Conservation (phyloP, 2,329 filamentous ascomycete species). For the Tolypocladium cylindrosporum region DNA sequence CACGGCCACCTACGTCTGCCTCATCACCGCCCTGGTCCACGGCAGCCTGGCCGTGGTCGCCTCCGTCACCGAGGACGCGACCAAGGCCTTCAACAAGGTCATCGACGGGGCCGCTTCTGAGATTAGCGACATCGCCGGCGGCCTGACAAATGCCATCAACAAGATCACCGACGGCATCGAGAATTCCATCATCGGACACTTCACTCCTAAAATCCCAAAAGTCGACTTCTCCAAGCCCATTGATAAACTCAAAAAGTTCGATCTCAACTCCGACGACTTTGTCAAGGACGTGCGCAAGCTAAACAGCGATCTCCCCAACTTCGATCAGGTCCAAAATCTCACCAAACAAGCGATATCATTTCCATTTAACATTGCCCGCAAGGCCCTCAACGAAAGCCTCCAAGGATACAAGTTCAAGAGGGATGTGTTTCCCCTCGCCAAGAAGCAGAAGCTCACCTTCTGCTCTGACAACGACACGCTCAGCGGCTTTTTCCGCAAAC, state of each 20-base stretch:
- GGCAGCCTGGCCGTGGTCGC: slow-evolving; percentile 64
- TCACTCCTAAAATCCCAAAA: slow-evolving; percentile 30
- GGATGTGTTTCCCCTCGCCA: slow-evolving; percentile 68
- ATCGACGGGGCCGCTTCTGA: slow-evolving; percentile 45
- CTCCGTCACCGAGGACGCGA: slow-evolving; percentile 40
- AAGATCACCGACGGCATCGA: slow-evolving; percentile 34
- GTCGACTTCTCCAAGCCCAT: slow-evolving; percentile 59
- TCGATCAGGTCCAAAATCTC: slow-evolving; percentile 73
- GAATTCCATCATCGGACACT: slow-evolving; percentile 38
- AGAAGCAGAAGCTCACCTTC: slow-evolving; percentile 75
- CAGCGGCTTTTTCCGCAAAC: slow-evolving; percentile 68
- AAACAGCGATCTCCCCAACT: slow-evolving; percentile 72
- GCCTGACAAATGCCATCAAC: slow-evolving; percentile 37
- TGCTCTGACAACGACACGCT: slow-evolving; percentile 80
- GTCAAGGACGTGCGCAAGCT: slow-evolving; percentile 60
- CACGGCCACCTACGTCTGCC: slow-evolving; percentile 80
- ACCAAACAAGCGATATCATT: slow-evolving; percentile 63
- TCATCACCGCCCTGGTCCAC: slow-evolving; percentile 74
- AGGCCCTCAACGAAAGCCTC: slow-evolving; percentile 60
- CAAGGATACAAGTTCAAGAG: slow-evolving; percentile 69
- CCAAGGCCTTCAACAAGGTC: slow-evolving; percentile 37
- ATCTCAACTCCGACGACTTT: slow-evolving; percentile 57
- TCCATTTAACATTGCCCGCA: slow-evolving; percentile 74
- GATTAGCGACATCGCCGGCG: slow-evolving; percentile 48
- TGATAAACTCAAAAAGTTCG: slow-evolving; percentile 56